A percentile compares a stretch with the other conserved stretches of the same genome.
Evolutionary conservation across 208 protist genomes (phyloP).

Genomic region (Leishmania aethiopica): DNA sequence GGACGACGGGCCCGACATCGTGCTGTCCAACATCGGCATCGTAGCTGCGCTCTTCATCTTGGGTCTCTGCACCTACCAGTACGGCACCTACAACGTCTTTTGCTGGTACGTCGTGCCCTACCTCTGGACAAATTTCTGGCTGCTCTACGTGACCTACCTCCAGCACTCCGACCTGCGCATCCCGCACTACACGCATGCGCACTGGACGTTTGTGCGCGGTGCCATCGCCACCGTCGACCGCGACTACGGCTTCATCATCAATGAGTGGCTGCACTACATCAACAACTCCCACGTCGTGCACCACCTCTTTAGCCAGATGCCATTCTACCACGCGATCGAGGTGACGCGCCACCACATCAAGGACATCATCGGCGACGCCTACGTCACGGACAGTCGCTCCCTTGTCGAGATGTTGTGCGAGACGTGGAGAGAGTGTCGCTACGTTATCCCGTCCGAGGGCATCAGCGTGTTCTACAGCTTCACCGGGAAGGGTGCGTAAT

Average conservation of each 20-base stretch:
- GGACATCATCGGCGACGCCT: slow-evolving; percentile 68
- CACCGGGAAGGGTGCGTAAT: slow-evolving; percentile 27
- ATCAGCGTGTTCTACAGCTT: slow-evolving; percentile 70
- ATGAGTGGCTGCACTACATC: slow-evolving; percentile 93
- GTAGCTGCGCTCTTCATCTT: slow-evolving; percentile 54
- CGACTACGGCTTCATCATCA: slow-evolving; percentile 78
- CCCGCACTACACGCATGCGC: slow-evolving; percentile 88
- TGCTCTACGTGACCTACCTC: slow-evolving; percentile 35
- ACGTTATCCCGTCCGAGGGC: slow-evolving; percentile 79
- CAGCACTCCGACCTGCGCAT: slow-evolving; percentile 93
- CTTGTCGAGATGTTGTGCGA: slow-evolving; percentile 54
- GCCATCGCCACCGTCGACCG: slow-evolving; percentile 93
- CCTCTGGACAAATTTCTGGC: slow-evolving; percentile 92
- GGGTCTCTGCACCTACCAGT: slow-evolving; percentile 38
- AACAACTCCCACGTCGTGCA: slow-evolving; percentile 94
- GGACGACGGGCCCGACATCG: slow-evolving; percentile 66
- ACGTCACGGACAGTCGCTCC: slow-evolving; percentile 65
- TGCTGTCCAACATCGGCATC: slow-evolving; percentile 77
- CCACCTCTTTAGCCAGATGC: slow-evolving; percentile 95
- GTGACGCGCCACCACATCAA: slow-evolving; percentile 83
- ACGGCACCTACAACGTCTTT: slow-evolving; percentile 58
- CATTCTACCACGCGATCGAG: slow-evolving; percentile 92
- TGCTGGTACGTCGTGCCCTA: slow-evolving; percentile 86
- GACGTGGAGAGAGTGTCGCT: slow-evolving; percentile 68
- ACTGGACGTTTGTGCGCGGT: slow-evolving; percentile 94